A percentile compares a stretch with the other conserved stretches of the same genome.
Conservation (phyloP, 2,329 filamentous ascomycete species). For the Monosporascus sp. region DNA sequence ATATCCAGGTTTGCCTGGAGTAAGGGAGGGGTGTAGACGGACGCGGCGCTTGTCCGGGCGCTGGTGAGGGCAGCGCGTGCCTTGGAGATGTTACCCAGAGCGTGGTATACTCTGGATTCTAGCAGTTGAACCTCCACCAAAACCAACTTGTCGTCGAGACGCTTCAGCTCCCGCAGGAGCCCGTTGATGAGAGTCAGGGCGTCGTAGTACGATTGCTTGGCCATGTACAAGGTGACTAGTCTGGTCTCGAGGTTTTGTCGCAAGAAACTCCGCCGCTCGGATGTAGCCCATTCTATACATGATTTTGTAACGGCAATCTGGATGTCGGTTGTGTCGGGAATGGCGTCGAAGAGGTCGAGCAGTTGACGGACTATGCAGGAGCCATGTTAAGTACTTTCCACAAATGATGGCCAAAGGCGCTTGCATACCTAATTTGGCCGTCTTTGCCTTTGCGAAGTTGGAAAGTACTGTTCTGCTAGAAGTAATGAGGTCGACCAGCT, state of each 20-base stretch:
- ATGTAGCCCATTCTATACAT: conserved; percentile 98
- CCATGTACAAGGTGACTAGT: conserved; percentile 90
- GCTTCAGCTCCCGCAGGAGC: conserved; percentile 92
- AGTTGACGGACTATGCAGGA: conserved; percentile 77
- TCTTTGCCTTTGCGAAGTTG: conserved; percentile 98
- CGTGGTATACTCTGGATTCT: conserved; percentile 95
- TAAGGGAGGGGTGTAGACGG: conserved; percentile 92
- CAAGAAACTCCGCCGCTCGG: conserved; percentile 90
- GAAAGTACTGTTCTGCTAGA: conserved; percentile 88
- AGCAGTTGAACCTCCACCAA: conserved; percentile 96
- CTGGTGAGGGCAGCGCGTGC: conserved; percentile 91
- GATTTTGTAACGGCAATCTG: conserved; percentile 96
- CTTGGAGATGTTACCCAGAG: conserved; percentile 93
- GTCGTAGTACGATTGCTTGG: conserved; percentile 96
- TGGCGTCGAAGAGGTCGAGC: conserved; percentile 88
- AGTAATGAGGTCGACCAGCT: conserved; percentile 84
- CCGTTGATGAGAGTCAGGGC: conserved; percentile 94
- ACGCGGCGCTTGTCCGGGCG: conserved; percentile 89
- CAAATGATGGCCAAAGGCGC: neutral
- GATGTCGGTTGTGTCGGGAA: conserved; percentile 89
- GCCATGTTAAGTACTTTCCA: conserved; percentile 5
- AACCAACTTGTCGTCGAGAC: conserved; percentile 96
- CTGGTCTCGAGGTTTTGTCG: conserved; percentile 97
- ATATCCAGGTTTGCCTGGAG: conserved; percentile 96
- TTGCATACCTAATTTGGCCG: conserved; percentile 83